A percentile compares a stretch with the other conserved stretches of the same genome.
Evolutionary conservation across 768 basidiomycete species (phyloP).

Genomic region (Tricholoma hemisulphureum): DNA sequence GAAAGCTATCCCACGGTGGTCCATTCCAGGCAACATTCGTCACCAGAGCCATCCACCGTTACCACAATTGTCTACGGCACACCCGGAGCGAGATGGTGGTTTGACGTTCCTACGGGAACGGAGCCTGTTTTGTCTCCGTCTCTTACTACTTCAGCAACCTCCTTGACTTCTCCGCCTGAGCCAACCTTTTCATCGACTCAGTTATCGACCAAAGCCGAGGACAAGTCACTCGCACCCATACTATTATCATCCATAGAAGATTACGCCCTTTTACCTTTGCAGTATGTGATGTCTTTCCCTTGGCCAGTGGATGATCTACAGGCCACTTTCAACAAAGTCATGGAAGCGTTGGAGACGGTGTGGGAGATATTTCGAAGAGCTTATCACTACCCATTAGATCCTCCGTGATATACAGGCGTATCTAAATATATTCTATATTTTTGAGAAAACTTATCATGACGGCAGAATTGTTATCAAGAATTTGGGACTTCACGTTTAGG

Average conservation of each 20-base stretch:
- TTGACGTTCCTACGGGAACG: constrained; percentile 17
- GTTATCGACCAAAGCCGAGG: background rate
- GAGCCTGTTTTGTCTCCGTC: background rate
- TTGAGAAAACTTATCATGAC: too few relatives aligned
- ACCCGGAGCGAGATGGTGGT: constrained; percentile 23
- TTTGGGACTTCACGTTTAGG: too few relatives aligned
- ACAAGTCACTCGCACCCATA: constrained; percentile 2
- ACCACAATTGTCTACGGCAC: constrained; percentile 38
- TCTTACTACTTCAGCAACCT: background rate
- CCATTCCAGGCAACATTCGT: constrained; percentile 17
- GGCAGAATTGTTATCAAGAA: too few relatives aligned
- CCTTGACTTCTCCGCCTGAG: constrained; percentile 1
- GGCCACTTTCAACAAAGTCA: constrained; percentile 34
- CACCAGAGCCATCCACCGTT: constrained; percentile 35
- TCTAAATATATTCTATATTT: too few relatives aligned
- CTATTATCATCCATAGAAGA: constrained; percentile 16
- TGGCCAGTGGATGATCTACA: constrained; percentile 32
- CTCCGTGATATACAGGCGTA: too few relatives aligned
- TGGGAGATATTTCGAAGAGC: constrained; percentile 50
- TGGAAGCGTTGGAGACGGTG: constrained; percentile 37
- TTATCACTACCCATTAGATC: constrained; percentile 59
- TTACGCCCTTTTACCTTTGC: constrained; percentile 29
- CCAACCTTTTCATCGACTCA: background rate
- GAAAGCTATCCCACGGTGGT: constrained; percentile 26
- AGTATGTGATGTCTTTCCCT: constrained; percentile 30